phyloP scores from a whole-genome alignment of 179 eudicot species.

The Spergularia azorica region DNA sequence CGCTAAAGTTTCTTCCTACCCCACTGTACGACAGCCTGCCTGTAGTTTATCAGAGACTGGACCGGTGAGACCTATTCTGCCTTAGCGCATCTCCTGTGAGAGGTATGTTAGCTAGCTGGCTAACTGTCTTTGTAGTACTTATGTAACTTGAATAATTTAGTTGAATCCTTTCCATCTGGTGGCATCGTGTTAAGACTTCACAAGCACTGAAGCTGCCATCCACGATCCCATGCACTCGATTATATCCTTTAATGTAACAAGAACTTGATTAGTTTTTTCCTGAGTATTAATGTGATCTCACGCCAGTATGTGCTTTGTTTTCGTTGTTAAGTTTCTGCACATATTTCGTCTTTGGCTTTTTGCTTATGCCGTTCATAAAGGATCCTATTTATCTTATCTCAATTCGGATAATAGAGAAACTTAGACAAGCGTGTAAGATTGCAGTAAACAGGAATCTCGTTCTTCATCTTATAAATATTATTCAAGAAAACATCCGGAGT shows the following conservation, averaged over 20 bases:
- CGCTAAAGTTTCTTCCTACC: conserved; percentile 8
- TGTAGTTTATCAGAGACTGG: conserved; percentile 6
- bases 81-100: neutral
- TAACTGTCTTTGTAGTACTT: conserved; percentile 13
- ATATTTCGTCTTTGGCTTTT: too few species aligned
- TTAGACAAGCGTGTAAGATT: neutral
- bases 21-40: conserved; percentile 15
- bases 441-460: neutral
- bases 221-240: neutral
- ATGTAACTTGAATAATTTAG: conserved; percentile 30
- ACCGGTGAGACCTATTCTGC: too few species aligned
- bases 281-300: too few species aligned
- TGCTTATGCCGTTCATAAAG: too few species aligned
- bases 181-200: conserved; percentile 19
- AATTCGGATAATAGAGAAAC: neutral
- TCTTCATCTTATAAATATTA: conserved; percentile 13
- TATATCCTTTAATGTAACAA: conserved; percentile 5
- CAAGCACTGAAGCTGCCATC: neutral
- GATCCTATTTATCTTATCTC: too few species aligned
- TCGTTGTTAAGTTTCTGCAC: too few species aligned
- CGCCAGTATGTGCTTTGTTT: too few species aligned
- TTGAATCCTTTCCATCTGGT: conserved; percentile 14
- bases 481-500: conserved; percentile 18
- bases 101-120: conserved; percentile 32
- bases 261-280: too few species aligned